A percentile compares a stretch with the other conserved stretches of the same genome.
Conservation (phyloP, 352 stramenopile genomes). For the Pythium plurisporium region DNA sequence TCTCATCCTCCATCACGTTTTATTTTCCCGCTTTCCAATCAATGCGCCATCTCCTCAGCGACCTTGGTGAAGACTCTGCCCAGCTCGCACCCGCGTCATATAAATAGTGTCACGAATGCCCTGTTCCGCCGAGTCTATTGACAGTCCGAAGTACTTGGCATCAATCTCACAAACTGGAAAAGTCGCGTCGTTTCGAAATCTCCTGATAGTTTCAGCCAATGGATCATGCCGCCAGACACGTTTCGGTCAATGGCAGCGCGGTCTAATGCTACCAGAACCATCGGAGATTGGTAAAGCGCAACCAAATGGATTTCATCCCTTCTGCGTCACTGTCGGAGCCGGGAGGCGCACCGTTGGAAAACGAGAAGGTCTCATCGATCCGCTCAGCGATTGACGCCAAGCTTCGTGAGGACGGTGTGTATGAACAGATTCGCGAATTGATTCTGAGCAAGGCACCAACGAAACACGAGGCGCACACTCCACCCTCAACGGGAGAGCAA, state of each 20-base stretch:
- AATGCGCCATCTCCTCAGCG: too few relatives aligned
- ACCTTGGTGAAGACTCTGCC: too few relatives aligned
- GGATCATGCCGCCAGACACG: neutral
- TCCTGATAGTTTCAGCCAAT: neutral
- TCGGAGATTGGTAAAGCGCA: neutral
- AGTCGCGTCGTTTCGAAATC: conserved; percentile 16
- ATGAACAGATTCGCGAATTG: conserved; percentile 63
- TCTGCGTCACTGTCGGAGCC: too few relatives aligned
- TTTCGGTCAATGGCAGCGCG: conserved; percentile 22
- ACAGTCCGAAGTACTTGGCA: neutral
- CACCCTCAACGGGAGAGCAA: neutral
- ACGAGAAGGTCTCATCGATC: conserved; percentile 43
- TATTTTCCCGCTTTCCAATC: neutral
- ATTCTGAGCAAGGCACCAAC: conserved; percentile 32
- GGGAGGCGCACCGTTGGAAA: neutral
- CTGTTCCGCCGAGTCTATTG: too few relatives aligned
- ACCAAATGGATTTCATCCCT: neutral
- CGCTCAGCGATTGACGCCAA: conserved; percentile 70
- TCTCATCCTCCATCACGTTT: neutral
- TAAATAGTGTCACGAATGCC: too few relatives aligned
- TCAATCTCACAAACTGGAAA: neutral
- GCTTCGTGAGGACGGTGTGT: conserved; percentile 69
- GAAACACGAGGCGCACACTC: conserved; percentile 17
- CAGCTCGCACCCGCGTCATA: too few relatives aligned
- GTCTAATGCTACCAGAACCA: neutral